These are phyloP conservation scores for Taxillus chinensis DNA, from an alignment of 164 flowering plant genomes.

Conservation along the genomic window DNA sequence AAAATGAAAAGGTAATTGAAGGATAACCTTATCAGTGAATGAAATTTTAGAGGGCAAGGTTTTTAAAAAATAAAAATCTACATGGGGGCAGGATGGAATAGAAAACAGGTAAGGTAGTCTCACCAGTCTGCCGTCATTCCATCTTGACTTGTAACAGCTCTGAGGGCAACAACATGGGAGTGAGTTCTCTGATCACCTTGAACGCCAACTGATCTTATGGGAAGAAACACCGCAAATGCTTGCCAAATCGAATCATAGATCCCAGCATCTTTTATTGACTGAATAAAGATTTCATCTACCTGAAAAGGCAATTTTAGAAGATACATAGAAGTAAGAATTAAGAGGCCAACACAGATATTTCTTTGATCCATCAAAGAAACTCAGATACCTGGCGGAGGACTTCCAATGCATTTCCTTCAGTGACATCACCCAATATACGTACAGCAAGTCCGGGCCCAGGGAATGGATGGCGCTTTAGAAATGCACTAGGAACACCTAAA, in stretches of 20 bases:
- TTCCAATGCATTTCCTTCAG: slow-evolving; percentile 75
- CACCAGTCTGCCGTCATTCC: slow-evolving; percentile 99
- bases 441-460: slow-evolving; percentile 99
- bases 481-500: slow-evolving; percentile 66
- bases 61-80: too few species aligned
- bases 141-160: slow-evolving; percentile 98
- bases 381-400: slow-evolving; percentile 66
- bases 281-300: slow-evolving; percentile 96
- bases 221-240: slow-evolving; percentile 93
- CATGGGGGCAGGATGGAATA: not conserved
- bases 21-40: too few species aligned
- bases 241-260: slow-evolving; percentile 95
- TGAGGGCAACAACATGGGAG: slow-evolving; percentile 83
- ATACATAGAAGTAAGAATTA: not conserved
- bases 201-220: slow-evolving; percentile 78
- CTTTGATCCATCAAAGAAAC: not conserved
- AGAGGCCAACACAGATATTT: not conserved
- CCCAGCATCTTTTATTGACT: slow-evolving; percentile 89
- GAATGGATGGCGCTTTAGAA: slow-evolving; percentile 94
- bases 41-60: too few species aligned
- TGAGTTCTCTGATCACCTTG: slow-evolving; percentile 98
- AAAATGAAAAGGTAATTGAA: too few species aligned
- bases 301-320: slow-evolving; percentile 16
- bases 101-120: slow-evolving; percentile 5
- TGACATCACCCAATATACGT: slow-evolving; percentile 87